Evolutionary conservation across 805 yeast genomes (phyloP).

Genomic region (Wickerhamomyces alni): DNA sequence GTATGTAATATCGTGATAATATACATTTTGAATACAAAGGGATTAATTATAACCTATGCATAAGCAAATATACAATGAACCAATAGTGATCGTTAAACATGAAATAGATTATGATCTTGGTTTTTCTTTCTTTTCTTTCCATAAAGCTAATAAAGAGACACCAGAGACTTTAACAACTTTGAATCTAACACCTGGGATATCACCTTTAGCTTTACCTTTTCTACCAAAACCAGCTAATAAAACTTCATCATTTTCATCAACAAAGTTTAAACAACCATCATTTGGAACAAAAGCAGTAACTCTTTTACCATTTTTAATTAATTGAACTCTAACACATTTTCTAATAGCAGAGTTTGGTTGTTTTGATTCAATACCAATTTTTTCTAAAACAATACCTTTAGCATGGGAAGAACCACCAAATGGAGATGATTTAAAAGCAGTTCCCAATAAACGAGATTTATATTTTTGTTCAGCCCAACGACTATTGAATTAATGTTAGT

Average conservation of each 20-base stretch:
- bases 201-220: slow-evolving; percentile 99
- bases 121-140: slow-evolving; percentile 99
- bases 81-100: slow-evolving; percentile 2
- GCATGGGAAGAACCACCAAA: slow-evolving; percentile 99
- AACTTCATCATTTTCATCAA: slow-evolving; percentile 99
- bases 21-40: background rate
- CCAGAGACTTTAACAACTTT: slow-evolving; percentile 99
- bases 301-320: slow-evolving; percentile 99
- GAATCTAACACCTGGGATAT: slow-evolving; percentile 99
- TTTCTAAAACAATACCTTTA: slow-evolving; percentile 99
- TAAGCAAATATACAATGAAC: slow-evolving; percentile 21
- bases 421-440: slow-evolving; percentile 99
- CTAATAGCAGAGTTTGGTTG: slow-evolving; percentile 99
- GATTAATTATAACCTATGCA: slow-evolving; percentile 17
- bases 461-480: slow-evolving; percentile 99
- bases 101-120: slow-evolving; percentile 82
- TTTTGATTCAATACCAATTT: slow-evolving; percentile 99
- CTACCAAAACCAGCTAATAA: slow-evolving; percentile 99
- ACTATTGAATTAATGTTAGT: slow-evolving; percentile 33
- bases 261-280: slow-evolving; percentile 99
- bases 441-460: slow-evolving; percentile 98
- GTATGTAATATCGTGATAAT: too few species aligned
- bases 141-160: slow-evolving; percentile 98
- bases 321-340: slow-evolving; percentile 99
- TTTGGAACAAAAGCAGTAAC: slow-evolving; percentile 99